A percentile compares a stretch with the other conserved stretches of the same genome.
These are phyloP conservation scores for Microcera coccophila DNA, from an alignment of 2,329 filamentous ascomycete species.

Conservation along the genomic window DNA sequence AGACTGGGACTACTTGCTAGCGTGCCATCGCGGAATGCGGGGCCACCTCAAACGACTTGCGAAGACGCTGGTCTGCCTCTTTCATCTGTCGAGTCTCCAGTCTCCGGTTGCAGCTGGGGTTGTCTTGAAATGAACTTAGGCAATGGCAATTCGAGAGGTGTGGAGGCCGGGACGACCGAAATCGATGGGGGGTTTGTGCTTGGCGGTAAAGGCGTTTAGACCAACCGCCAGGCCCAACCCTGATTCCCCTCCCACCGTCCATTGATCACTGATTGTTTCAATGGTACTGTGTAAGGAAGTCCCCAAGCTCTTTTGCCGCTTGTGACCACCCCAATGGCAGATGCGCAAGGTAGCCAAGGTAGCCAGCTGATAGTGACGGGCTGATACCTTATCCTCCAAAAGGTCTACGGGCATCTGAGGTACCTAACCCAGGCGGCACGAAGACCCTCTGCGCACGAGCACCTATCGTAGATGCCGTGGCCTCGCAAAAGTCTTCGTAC, in stretches of 20 bases:
- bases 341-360: too few species aligned
- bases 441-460: too few species aligned
- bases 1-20: too few species aligned
- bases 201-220: too few species aligned
- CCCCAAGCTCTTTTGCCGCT: neutral
- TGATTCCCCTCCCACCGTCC: neutral
- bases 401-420: too few species aligned
- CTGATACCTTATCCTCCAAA: too few species aligned
- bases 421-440: too few species aligned
- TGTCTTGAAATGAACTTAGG: neutral
- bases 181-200: neutral
- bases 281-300: neutral
- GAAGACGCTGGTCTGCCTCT: too few species aligned
- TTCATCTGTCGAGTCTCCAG: neutral
- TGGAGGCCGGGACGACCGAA: neutral
- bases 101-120: neutral
- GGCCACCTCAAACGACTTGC: neutral
- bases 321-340: too few species aligned
- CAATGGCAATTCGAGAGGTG: neutral
- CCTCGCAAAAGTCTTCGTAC: too few species aligned
- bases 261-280: neutral
- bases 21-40: slow-evolving; percentile 1
- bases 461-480: too few species aligned
- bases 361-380: too few species aligned
- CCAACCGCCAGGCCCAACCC: neutral